These are phyloP conservation scores for Oldenlandia corymbosa DNA, from an alignment of 257 asterid species.

Conservation along the genomic window DNA sequence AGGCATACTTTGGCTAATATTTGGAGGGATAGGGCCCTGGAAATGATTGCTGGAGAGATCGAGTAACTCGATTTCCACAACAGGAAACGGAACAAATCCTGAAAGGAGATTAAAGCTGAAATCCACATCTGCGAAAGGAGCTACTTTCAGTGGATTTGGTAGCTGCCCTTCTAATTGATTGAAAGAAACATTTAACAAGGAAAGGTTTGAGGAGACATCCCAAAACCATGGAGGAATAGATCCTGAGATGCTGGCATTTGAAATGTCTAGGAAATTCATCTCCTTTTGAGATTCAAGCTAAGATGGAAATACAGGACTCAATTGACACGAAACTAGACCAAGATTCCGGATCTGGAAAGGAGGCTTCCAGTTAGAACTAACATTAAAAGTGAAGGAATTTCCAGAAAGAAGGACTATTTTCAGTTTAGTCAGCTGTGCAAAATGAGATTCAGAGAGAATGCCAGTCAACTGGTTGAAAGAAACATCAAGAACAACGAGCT, in stretches of 20 bases:
- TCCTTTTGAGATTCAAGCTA: slow-evolving; percentile 48
- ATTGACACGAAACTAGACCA: slow-evolving; percentile 33
- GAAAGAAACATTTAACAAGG: slow-evolving; percentile 40
- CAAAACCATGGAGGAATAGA: slow-evolving; percentile 48
- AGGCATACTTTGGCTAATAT: slow-evolving; percentile 34
- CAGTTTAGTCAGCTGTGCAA: slow-evolving; percentile 26
- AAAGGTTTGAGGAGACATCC: slow-evolving; percentile 44
- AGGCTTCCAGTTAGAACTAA: slow-evolving; percentile 39
- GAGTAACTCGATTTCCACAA: slow-evolving; percentile 34
- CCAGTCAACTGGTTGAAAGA: slow-evolving; percentile 36
- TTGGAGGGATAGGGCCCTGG: slow-evolving; percentile 36
- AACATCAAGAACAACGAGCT: slow-evolving; percentile 33
- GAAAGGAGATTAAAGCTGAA: slow-evolving; percentile 38
- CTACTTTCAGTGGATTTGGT: slow-evolving; percentile 33
- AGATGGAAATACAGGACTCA: slow-evolving; percentile 43
- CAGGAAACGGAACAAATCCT: slow-evolving; percentile 38
- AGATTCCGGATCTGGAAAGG: slow-evolving; percentile 41
- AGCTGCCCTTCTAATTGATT: slow-evolving; percentile 37
- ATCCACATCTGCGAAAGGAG: slow-evolving; percentile 44
- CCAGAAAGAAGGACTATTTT: slow-evolving; percentile 25
- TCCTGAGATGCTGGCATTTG: slow-evolving; percentile 46
- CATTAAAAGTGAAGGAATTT: slow-evolving; percentile 34
- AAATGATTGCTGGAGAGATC: slow-evolving; percentile 49
- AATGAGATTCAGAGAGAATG: slow-evolving; percentile 32
- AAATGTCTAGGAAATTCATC: slow-evolving; percentile 33